Evolutionary conservation across 73 alveolate genomes (phyloP).

Genomic region (Paramecium primaurelia): DNA sequence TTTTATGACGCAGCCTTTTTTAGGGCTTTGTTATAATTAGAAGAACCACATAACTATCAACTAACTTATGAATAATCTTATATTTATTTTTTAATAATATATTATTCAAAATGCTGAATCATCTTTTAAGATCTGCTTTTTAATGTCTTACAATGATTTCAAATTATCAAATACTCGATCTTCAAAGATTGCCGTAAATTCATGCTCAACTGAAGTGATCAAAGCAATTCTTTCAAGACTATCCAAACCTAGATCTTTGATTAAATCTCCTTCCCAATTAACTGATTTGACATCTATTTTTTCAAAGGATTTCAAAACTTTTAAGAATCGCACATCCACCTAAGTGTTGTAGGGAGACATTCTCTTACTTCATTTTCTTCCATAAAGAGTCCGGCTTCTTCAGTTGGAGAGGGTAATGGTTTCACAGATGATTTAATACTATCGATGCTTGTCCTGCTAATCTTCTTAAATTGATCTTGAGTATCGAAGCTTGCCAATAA

Average conservation of each 20-base stretch:
- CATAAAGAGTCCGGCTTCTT: neutral
- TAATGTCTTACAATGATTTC: constrained; percentile 65
- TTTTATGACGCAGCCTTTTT: neutral
- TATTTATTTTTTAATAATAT: neutral
- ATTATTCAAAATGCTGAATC: constrained; percentile 60
- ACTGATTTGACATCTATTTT: constrained; percentile 63
- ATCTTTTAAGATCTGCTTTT: constrained; percentile 53
- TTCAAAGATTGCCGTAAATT: constrained; percentile 78
- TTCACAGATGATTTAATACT: neutral
- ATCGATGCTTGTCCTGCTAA: neutral
- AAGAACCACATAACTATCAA: neutral
- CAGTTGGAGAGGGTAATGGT: neutral
- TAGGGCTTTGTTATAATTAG: too few relatives aligned
- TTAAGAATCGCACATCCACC: constrained; percentile 53
- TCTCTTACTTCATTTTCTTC: constrained; percentile 1
- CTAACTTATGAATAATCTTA: neutral
- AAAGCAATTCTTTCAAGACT: constrained; percentile 73
- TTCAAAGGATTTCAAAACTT: constrained; percentile 49
- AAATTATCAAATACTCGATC: constrained; percentile 81
- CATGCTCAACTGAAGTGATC: constrained; percentile 80
- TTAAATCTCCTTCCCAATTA: constrained; percentile 68
- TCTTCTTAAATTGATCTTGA: neutral
- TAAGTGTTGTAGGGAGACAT: neutral
- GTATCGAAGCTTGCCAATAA: neutral
- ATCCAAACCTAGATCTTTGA: constrained; percentile 69